Conservation (phyloP, 768 basidiomycete species). For the Trametes elegans region DNA sequence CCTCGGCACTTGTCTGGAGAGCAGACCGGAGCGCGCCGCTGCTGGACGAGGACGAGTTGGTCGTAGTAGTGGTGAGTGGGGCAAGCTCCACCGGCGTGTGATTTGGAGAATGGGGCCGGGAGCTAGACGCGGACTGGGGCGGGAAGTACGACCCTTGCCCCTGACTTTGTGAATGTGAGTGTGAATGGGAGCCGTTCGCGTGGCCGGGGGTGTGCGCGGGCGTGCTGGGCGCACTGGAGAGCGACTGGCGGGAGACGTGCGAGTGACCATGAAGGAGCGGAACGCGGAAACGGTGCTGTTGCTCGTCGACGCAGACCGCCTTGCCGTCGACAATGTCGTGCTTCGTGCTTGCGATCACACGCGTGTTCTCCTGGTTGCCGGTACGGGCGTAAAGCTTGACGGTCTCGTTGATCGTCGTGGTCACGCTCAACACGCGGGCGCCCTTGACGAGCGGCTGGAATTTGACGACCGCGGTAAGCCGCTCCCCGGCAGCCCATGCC, state of each 20-base stretch:
- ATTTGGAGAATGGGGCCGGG: slow-evolving; percentile 14
- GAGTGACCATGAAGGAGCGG: slow-evolving; percentile 22
- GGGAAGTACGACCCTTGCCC: slow-evolving; percentile 19
- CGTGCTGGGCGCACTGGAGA: slow-evolving; percentile 9
- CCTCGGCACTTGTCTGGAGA: background rate
- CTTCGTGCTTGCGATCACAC: slow-evolving; percentile 56
- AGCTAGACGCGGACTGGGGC: slow-evolving; percentile 1
- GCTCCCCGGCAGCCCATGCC: slow-evolving; percentile 91
- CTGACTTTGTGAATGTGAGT: background rate
- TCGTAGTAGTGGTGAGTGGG: slow-evolving; percentile 27
- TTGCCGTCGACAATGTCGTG: slow-evolving; percentile 69
- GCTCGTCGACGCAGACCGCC: slow-evolving; percentile 36
- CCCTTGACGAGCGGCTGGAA: slow-evolving; percentile 88
- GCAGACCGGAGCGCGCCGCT: slow-evolving; percentile 1
- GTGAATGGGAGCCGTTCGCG: slow-evolving; percentile 6
- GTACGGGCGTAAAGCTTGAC: slow-evolving; percentile 58
- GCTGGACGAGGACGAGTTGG: slow-evolving; percentile 25
- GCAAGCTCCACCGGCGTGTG: slow-evolving; percentile 23
- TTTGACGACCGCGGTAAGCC: slow-evolving; percentile 77
- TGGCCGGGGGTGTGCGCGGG: slow-evolving; percentile 13
- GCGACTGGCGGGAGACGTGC: slow-evolving; percentile 8
- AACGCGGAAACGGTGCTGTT: slow-evolving; percentile 28
- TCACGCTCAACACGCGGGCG: slow-evolving; percentile 62
- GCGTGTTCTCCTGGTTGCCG: slow-evolving; percentile 57
- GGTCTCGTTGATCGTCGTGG: slow-evolving; percentile 72